Evolutionary conservation across 768 basidiomycete genomes (phyloP).

Genomic region (Lactarius vividus): DNA sequence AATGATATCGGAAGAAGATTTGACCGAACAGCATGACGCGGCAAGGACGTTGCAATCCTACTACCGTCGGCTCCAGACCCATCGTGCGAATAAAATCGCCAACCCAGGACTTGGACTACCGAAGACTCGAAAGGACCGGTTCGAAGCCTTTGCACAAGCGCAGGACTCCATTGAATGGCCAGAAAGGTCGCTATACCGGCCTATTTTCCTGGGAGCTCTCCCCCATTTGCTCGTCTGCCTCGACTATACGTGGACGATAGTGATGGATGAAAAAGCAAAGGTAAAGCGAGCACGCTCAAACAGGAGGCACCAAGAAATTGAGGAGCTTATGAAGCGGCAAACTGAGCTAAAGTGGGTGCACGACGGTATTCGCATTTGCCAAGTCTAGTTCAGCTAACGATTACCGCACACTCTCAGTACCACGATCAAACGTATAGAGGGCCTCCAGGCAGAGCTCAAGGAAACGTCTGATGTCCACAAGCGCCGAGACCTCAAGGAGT

Average conservation of each 20-base stretch:
- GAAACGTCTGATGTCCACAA: slow-evolving; percentile 12
- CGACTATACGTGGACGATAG: slow-evolving; percentile 2
- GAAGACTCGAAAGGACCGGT: slow-evolving; percentile 11
- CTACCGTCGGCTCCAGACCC: slow-evolving; percentile 15
- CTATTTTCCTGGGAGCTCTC: slow-evolving; percentile 25
- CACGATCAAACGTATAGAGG: slow-evolving; percentile 1
- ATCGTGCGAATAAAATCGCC: slow-evolving; percentile 4
- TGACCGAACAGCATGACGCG: slow-evolving; percentile 8
- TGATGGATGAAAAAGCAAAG: slow-evolving; percentile 14
- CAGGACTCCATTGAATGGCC: slow-evolving; percentile 13
- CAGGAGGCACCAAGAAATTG: slow-evolving; percentile 16
- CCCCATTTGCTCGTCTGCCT: slow-evolving; percentile 25
- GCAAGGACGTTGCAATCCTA: slow-evolving; percentile 15
- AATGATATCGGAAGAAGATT: slow-evolving; percentile 1
- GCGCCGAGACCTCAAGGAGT: slow-evolving; percentile 3
- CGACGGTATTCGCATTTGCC: no score
- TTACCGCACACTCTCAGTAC: not conserved
- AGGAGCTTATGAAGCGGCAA: slow-evolving; percentile 20
- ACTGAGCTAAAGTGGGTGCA: slow-evolving; percentile 12
- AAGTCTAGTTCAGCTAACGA: not conserved
- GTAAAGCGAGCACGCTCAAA: slow-evolving; percentile 13
- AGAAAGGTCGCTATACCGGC: slow-evolving; percentile 17
- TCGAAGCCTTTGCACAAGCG: slow-evolving; percentile 13
- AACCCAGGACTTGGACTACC: slow-evolving; percentile 19
- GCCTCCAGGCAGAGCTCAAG: slow-evolving; percentile 1